Evolutionary conservation across 2,329 filamentous ascomycete genomes (phyloP).

Genomic region (Penicillium olsonii): DNA sequence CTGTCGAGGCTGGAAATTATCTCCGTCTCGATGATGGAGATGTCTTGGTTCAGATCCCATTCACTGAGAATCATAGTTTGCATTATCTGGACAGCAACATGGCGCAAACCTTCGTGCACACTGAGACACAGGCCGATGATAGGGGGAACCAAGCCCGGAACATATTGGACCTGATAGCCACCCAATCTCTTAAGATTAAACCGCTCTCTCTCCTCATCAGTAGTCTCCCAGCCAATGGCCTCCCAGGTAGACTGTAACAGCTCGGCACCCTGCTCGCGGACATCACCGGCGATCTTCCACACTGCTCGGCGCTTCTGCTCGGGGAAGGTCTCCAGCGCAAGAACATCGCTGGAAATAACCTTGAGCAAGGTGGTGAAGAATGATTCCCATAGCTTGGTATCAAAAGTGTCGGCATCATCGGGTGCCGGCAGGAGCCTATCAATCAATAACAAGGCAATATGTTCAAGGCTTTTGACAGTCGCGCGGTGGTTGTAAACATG

Average conservation of each 20-base stretch:
- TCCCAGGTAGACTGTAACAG: slow-evolving; percentile 86
- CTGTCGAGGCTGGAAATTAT: slow-evolving; percentile 92
- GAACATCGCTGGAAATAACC: slow-evolving; percentile 81
- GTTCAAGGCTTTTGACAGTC: slow-evolving; percentile 80
- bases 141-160: slow-evolving; percentile 84
- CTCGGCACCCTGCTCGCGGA: slow-evolving; percentile 86
- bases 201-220: slow-evolving; percentile 70
- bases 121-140: slow-evolving; percentile 94
- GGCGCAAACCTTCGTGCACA: slow-evolving; percentile 86
- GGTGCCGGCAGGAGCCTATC: slow-evolving; percentile 83
- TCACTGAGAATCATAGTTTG: slow-evolving; percentile 99
- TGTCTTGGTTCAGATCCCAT: slow-evolving; percentile 91
- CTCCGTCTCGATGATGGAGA: slow-evolving; percentile 89
- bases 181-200: slow-evolving; percentile 85
- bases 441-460: slow-evolving; percentile 76
- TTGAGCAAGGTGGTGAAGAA: slow-evolving; percentile 90
- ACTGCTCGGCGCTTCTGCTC: slow-evolving; percentile 95
- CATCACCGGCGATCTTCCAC: slow-evolving; percentile 98
- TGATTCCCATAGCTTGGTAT: slow-evolving; percentile 88
- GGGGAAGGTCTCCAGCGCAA: slow-evolving; percentile 92
- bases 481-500: slow-evolving; percentile 92
- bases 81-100: slow-evolving; percentile 87
- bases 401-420: slow-evolving; percentile 88
- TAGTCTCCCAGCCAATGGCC: slow-evolving; percentile 94
- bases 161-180: slow-evolving; percentile 97